Conservation (phyloP, 2,329 filamentous ascomycete species). For the Aspergillus sojae region DNA sequence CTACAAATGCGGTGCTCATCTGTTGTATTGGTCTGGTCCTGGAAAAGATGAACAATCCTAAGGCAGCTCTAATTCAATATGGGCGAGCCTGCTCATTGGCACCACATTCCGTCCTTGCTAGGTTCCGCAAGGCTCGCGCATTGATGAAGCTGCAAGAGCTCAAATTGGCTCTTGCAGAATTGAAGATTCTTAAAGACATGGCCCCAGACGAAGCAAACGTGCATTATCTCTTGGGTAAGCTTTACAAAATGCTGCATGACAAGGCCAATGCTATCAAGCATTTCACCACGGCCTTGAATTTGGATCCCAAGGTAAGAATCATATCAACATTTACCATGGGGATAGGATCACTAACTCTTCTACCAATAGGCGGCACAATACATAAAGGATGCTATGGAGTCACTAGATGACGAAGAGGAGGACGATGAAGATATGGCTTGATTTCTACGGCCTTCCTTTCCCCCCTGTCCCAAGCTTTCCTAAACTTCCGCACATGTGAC, state of each 20-base stretch:
- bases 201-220: constrained; percentile 95
- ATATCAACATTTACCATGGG: neutral
- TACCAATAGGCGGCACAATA: constrained; percentile 74
- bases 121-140: constrained; percentile 90
- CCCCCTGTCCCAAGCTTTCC: constrained; percentile 17
- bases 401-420: constrained; percentile 71
- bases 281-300: constrained; percentile 90
- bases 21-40: constrained; percentile 89
- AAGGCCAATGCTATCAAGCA: constrained; percentile 81
- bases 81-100: constrained; percentile 79
- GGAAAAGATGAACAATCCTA: constrained; percentile 83
- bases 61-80: constrained; percentile 79
- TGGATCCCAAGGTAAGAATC: constrained; percentile 84
- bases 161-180: constrained; percentile 74
- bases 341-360: neutral
- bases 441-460: constrained; percentile 14
- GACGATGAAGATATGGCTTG: constrained; percentile 57
- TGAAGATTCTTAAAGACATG: constrained; percentile 85
- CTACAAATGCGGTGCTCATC: constrained; percentile 87
- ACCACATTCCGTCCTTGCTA: constrained; percentile 76
- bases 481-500: constrained; percentile 18
- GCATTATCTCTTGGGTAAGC: constrained; percentile 81
- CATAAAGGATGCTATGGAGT: constrained; percentile 97
- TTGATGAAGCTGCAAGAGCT: constrained; percentile 74
- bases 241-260: constrained; percentile 62